Base-by-base conservation (phyloP, 106 monocot species). In the Hemerocallis citrina region DNA sequence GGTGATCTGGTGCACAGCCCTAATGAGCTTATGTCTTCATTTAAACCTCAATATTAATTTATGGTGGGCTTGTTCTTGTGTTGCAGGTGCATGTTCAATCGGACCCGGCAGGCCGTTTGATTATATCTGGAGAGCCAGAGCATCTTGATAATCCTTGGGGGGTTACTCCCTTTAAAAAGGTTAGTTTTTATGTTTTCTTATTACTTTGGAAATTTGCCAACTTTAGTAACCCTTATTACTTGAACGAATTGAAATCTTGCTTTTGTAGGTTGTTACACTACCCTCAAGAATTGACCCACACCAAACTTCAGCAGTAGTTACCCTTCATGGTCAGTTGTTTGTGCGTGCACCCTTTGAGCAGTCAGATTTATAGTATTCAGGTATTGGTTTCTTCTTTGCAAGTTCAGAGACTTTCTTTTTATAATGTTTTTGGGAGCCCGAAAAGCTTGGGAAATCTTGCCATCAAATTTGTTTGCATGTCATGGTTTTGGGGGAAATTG, bases 101-200 rank as follows among this genome's bases (percentile, higher is more conserved):
- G 54, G 88, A 88, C 69, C 88, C 88, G 0, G 75, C 79, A 8
- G 88, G 88, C 5, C 83, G 83, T 48, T 65, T 88, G 49, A 75
- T 83, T 25, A 75, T 88, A 63, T 83, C 88, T 34, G 88, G 88
- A 5, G 80, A 88, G 54, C 88, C 88, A 30, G 88, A 88, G 73
- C 79, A 88, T 45, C 71, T 68, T 19, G 88, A 88, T 69, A 88
- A 88, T 71, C 88, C 88, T 57, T 88, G 88, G 88, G 88, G 88
- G 45, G 79, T 88, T 30, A 88, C 88, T 27, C 68, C 88, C 14
- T 88, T 88, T 45, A 88, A 83, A 68, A 88, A 88, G 83, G 88
- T 83, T 55, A 7, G 14, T 16, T 36, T 40, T 3, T 21, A 15
- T 52, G 21, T 28, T 3, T 59, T 15, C 12, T 58, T 23, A n/a